A percentile compares a stretch with the other conserved stretches of the same genome.
Evolutionary conservation across 805 yeast species (phyloP).

Genomic region (Metschnikowia sp.): DNA sequence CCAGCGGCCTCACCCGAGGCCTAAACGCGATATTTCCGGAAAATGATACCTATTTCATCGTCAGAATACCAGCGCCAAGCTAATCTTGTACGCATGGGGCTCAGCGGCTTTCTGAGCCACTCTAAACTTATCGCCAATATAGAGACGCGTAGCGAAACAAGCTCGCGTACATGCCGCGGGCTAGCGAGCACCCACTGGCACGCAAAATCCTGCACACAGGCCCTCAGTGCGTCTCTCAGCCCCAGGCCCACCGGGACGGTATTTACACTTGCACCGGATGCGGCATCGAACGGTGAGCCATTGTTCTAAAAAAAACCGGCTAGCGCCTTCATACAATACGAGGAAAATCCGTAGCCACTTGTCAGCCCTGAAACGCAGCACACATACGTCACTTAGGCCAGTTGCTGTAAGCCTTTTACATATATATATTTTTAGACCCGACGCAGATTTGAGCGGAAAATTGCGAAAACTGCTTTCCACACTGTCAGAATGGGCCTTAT

Average conservation of each 20-base stretch:
- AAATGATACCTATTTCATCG: too few relatives aligned
- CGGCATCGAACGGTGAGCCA: neutral
- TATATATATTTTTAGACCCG: neutral
- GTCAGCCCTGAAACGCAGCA: too few relatives aligned
- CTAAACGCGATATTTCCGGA: too few relatives aligned
- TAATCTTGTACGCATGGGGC: too few relatives aligned
- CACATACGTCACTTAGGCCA: neutral
- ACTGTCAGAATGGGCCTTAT: conserved; percentile 21
- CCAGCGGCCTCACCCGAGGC: too few relatives aligned
- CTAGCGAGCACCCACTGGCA: neutral
- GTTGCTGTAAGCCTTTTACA: neutral
- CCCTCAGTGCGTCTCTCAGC: neutral
- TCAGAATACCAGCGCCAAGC: too few relatives aligned
- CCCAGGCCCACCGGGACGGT: neutral
- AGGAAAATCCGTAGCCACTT: neutral
- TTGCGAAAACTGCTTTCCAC: neutral
- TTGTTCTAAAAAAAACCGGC: conserved; percentile 5
- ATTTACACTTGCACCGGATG: neutral
- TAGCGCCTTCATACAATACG: neutral
- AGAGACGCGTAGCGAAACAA: too few relatives aligned
- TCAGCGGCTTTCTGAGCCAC: too few relatives aligned
- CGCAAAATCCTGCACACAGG: neutral
- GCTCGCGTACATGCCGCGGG: too few relatives aligned
- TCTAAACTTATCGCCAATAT: too few relatives aligned
- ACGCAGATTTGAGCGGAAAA: too few relatives aligned